Conservation (phyloP, 2,329 filamentous ascomycete genomes). For the Aureobasidium pullulans region DNA sequence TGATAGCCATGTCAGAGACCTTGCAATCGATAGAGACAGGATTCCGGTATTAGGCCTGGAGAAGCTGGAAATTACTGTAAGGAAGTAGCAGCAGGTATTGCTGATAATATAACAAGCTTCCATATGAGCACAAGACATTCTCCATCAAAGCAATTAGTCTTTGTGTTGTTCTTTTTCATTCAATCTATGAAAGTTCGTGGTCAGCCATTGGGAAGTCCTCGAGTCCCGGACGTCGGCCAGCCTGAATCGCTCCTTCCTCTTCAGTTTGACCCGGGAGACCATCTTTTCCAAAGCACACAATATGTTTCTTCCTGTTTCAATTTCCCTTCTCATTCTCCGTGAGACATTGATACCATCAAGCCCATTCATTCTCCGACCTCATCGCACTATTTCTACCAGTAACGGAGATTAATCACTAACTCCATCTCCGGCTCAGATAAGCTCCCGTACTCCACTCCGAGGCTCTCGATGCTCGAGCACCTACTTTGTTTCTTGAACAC, state of each 20-base stretch:
- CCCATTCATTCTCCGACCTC: background rate
- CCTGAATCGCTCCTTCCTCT: background rate
- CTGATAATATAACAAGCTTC: no score
- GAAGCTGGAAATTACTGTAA: no score
- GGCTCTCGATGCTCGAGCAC: background rate
- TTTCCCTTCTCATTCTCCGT: background rate
- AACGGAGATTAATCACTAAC: conserved; percentile 1
- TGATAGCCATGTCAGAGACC: no score
- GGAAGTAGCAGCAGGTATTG: no score
- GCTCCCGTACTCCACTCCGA: conserved; percentile 7
- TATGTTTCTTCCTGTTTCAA: background rate
- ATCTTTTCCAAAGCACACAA: background rate
- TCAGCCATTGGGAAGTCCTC: no score
- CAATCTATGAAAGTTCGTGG: no score
- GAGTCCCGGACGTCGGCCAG: background rate
- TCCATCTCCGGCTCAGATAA: conserved; percentile 4
- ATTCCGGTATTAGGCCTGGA: no score
- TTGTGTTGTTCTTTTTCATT: no score
- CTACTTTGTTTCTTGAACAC: background rate
- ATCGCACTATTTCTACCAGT: background rate
- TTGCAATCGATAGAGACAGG: no score
- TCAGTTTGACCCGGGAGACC: background rate
- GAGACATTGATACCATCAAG: background rate
- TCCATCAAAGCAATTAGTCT: no score
- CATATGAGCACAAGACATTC: no score